Conservation (phyloP, 805 yeast species). For the Kluyveromyces nonfermentans region DNA sequence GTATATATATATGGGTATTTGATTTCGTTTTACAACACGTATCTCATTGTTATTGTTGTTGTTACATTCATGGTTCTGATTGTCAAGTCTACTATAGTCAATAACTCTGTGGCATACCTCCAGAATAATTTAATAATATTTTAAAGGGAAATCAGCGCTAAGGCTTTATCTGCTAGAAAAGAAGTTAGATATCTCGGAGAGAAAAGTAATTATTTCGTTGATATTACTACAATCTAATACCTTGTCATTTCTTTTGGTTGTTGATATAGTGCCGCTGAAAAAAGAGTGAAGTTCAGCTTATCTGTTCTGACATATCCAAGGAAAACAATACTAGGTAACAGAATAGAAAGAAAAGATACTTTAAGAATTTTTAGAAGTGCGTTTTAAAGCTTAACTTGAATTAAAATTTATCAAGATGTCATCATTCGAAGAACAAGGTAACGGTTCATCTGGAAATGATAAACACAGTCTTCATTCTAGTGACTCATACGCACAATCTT, state of each 20-base stretch:
- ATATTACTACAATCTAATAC: not conserved
- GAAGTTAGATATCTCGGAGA: not conserved
- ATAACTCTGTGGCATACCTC: too few relatives aligned
- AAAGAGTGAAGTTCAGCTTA: not conserved
- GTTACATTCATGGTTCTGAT: too few relatives aligned
- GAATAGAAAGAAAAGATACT: too few relatives aligned
- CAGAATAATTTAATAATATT: too few relatives aligned
- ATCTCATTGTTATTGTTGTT: too few relatives aligned
- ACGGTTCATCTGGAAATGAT: not conserved
- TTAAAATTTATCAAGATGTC: constrained; percentile 10
- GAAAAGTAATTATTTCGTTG: too few relatives aligned
- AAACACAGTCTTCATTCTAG: constrained; percentile 3
- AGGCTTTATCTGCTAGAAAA: too few relatives aligned
- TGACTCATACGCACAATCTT: constrained; percentile 18
- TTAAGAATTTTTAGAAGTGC: too few relatives aligned
- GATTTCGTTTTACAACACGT: too few relatives aligned
- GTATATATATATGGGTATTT: not conserved
- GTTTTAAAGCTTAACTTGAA: too few relatives aligned
- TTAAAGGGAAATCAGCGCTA: too few relatives aligned
- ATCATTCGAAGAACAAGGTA: constrained; percentile 12
- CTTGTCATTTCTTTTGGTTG: not conserved
- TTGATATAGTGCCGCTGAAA: not conserved
- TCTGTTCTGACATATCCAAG: not conserved
- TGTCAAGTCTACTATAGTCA: too few relatives aligned
- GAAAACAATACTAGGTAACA: not conserved